These are phyloP conservation scores for Daldinia sp. DNA, from an alignment of 2,329 filamentous ascomycete genomes.

Conservation along the genomic window DNA sequence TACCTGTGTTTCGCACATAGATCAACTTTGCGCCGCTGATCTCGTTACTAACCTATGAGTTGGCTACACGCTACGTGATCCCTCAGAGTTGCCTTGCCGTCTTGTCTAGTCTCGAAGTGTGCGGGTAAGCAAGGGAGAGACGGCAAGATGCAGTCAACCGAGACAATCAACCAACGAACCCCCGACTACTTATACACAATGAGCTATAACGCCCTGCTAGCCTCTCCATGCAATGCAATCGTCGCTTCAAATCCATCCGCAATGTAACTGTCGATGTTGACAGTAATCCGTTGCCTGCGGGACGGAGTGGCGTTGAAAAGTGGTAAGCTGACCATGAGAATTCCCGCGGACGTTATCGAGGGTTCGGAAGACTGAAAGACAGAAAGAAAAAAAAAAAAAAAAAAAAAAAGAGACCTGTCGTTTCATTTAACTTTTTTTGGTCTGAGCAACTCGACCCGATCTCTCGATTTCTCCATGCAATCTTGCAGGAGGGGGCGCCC, in stretches of 20 bases:
- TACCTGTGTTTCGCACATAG: slow-evolving; percentile 15
- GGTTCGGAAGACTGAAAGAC: slow-evolving; percentile 1
- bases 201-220: slow-evolving; percentile 24
- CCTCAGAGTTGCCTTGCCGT: slow-evolving; percentile 6
- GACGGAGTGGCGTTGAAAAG: slow-evolving; percentile 20
- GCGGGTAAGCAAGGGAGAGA: slow-evolving; percentile 29
- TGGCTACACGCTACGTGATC: slow-evolving; percentile 22
- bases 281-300: slow-evolving; percentile 9
- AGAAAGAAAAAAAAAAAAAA: slow-evolving; percentile 6
- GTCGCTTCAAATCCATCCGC: slow-evolving; percentile 18
- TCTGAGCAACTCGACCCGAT: slow-evolving; percentile 45
- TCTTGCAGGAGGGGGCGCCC: slow-evolving; percentile 40
- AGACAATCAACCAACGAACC: slow-evolving; percentile 37
- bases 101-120: slow-evolving; percentile 17
- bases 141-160: slow-evolving; percentile 40
- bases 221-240: slow-evolving; percentile 18
- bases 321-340: slow-evolving; percentile 18
- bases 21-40: slow-evolving; percentile 15
- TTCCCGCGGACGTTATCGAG: slow-evolving; percentile 9
- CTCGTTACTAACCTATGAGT: slow-evolving; percentile 12
- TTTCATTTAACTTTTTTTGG: slow-evolving; percentile 43
- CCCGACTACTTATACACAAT: slow-evolving; percentile 21
- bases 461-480: slow-evolving; percentile 43
- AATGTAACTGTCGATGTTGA: slow-evolving; percentile 9
- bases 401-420: slow-evolving; percentile 40